Evolutionary conservation across 148 eudicot species (phyloP).

Genomic region (Fagopyrum esculentum): DNA sequence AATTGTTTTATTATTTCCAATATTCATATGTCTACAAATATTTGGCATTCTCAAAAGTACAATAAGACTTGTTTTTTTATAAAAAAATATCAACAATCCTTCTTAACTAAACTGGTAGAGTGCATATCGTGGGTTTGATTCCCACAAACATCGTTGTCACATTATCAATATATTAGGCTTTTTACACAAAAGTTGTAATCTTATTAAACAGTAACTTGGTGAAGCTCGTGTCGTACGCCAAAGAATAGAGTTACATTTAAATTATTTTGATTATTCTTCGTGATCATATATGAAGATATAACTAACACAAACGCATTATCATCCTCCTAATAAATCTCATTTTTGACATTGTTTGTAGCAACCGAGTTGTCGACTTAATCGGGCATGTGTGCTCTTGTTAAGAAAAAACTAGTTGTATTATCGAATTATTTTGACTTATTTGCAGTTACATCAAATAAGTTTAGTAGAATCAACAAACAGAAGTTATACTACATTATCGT

Average conservation of each 20-base stretch:
- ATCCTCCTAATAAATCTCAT: neutral
- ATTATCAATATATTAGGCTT: no score
- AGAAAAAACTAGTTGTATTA: neutral
- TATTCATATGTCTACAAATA: no score
- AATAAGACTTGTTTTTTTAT: no score
- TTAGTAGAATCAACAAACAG: neutral
- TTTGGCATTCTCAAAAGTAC: no score
- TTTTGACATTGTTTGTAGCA: constrained; percentile 25
- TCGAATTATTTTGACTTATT: neutral
- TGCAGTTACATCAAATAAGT: neutral
- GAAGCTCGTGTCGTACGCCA: constrained; percentile 74
- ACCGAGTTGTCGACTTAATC: constrained; percentile 57
- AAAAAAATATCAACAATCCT: no score
- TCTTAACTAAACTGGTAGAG: no score
- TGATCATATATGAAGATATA: neutral
- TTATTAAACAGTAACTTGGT: constrained; percentile 50
- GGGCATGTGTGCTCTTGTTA: constrained; percentile 29
- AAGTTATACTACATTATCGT: no score
- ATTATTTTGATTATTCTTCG: neutral
- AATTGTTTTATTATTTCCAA: no score
- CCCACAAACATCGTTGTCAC: no score
- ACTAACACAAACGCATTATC: neutral
- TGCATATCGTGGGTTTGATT: no score
- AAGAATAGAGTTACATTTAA: constrained; percentile 77
- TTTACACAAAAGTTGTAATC: constrained; percentile 45